Evolutionary conservation across 768 basidiomycete genomes (phyloP).

Genomic region (Boletus eberwhitei): DNA sequence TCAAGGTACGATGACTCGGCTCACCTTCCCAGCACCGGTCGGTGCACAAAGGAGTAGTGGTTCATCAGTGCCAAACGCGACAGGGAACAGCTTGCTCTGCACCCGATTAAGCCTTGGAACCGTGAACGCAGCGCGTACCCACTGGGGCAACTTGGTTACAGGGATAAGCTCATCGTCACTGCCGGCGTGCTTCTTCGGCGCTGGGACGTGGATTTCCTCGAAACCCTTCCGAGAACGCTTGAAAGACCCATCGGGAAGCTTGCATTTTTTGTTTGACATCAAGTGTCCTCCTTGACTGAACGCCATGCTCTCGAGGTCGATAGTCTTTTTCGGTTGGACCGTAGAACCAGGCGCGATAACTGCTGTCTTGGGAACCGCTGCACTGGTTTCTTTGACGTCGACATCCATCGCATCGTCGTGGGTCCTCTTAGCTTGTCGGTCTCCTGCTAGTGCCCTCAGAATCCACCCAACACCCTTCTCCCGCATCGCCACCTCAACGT

Average conservation of each 20-base stretch:
- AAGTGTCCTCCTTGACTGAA: conserved; percentile 94
- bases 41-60: conserved; percentile 95
- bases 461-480: conserved; percentile 98
- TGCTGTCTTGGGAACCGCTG: conserved; percentile 69
- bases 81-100: conserved; percentile 89
- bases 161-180: conserved; percentile 68
- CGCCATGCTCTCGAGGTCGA: conserved; percentile 93
- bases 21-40: conserved; percentile 96
- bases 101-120: conserved; percentile 82
- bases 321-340: conserved; percentile 76
- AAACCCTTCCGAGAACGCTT: conserved; percentile 95
- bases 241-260: conserved; percentile 95
- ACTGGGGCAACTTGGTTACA: conserved; percentile 69
- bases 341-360: conserved; percentile 86
- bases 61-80: conserved; percentile 93
- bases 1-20: conserved; percentile 13
- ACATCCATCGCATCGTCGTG: conserved; percentile 73
- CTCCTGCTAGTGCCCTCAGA: conserved; percentile 80
- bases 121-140: conserved; percentile 87
- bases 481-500: conserved; percentile 96
- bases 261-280: conserved; percentile 99
- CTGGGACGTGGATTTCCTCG: conserved; percentile 96
- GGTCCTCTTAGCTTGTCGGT: conserved; percentile 57
- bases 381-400: conserved; percentile 50
- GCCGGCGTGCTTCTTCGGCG: conserved; percentile 74